Evolutionary conservation across 768 basidiomycete species (phyloP), one percentile per base, ranked within the genome.

Genomic region (Daedalea quercina): DNA sequence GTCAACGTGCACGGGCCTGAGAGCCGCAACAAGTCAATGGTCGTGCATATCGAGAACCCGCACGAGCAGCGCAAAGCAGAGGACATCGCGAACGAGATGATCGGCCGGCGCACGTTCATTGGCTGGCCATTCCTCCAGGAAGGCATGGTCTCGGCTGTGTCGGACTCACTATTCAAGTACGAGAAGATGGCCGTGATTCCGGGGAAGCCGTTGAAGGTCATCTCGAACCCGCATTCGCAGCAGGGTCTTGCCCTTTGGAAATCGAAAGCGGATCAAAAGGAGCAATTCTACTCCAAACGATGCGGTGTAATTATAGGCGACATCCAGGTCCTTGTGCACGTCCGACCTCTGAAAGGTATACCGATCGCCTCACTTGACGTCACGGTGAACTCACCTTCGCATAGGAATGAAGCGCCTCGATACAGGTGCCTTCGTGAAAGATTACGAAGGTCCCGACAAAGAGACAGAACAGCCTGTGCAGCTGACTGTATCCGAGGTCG

Each of bases 111-210:
- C 40, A 81, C 80, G 0, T 97, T 88, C 65, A 73, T 85, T 52
- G 84, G 85, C 23, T 99, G 95, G 94, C 96, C 96, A 0, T 98
- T 94, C 76, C 70, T 99, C 40, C 88, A 89, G 60, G 96, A 99
- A 70, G 95, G 91, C 1, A 70, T 82, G 59, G 92, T 97, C 1
- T 82, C 85, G 1, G 87, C 85, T 17, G 77, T 97, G 7, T 94
- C 92, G 17, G 95, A 98, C 66, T 77, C 83, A 33, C 65, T 87
- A 55, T 90, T 93, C 80, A 86, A 80, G 65, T 94, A 94, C 64
- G 91, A 94, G 70, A 81, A 82, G 69, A 66, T 82, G 60, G 61
- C 66, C 3, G 66, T 88, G 17, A 67, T 81, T 23, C 77, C 76
- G 0, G 77, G 76, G n/a, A 65, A 58, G 4, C 69, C 76, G 33